phyloP scores from a whole-genome alignment of 2,329 filamentous ascomycete species.

The Salinomyces thailandicus region DNA sequence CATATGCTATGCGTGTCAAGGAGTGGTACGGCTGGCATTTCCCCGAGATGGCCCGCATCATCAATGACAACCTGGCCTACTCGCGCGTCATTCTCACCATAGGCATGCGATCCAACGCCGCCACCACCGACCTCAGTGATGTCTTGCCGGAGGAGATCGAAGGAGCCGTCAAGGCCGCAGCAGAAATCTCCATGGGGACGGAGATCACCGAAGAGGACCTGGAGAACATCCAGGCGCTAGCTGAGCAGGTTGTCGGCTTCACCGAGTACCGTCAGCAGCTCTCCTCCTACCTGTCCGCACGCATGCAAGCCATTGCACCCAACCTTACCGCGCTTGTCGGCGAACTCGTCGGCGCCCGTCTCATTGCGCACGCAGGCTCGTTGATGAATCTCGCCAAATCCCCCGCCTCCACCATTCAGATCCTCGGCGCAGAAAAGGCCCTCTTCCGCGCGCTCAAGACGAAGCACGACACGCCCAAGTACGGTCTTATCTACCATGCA shows the following conservation, averaged over 20 bases:
- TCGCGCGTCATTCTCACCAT: conserved; percentile 77
- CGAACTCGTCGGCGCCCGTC: conserved; percentile 82
- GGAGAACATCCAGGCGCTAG: conserved; percentile 81
- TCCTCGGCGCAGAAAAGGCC: conserved; percentile 96
- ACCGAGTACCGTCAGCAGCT: conserved; percentile 84
- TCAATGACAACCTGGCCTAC: conserved; percentile 95
- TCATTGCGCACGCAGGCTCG: conserved; percentile 90
- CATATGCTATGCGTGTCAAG: conserved; percentile 97
- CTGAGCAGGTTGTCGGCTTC: conserved; percentile 86
- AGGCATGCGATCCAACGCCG: conserved; percentile 76
- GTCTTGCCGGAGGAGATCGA: conserved; percentile 95
- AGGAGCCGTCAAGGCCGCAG: conserved; percentile 78
- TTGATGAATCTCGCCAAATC: conserved; percentile 92
- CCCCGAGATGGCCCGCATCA: conserved; percentile 91
- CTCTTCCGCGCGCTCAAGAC: conserved; percentile 97
- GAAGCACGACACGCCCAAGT: conserved; percentile 98
- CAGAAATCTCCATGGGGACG: conserved; percentile 96
- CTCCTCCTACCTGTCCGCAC: conserved; percentile 75
- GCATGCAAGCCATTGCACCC: conserved; percentile 94
- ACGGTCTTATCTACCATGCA: conserved; percentile 87
- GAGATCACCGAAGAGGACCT: conserved; percentile 91
- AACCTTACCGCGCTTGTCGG: conserved; percentile 91
- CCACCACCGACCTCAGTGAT: conserved; percentile 67
- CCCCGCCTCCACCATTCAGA: conserved; percentile 91
- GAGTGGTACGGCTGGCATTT: conserved; percentile 99